Evolutionary conservation across 2,329 filamentous ascomycete genomes (phyloP).

Genomic region (Cadophora luteo-olivacea): DNA sequence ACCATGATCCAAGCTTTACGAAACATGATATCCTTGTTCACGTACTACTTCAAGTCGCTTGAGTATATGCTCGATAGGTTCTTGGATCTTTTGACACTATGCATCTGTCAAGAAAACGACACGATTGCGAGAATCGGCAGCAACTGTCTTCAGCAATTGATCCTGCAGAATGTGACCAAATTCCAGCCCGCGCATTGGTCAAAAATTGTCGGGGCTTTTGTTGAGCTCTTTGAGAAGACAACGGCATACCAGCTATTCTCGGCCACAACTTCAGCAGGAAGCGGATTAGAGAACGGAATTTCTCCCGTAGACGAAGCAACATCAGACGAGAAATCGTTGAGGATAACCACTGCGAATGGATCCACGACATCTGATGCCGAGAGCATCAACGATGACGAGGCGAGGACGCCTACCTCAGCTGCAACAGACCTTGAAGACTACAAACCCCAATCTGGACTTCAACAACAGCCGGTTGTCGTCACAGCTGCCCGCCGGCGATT

Average conservation of each 20-base stretch:
- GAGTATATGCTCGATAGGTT: slow-evolving; percentile 99
- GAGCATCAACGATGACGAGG: slow-evolving; percentile 43
- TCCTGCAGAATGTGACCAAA: slow-evolving; percentile 94
- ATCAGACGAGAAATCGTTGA: slow-evolving; percentile 60
- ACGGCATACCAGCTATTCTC: slow-evolving; percentile 96
- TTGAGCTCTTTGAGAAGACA: slow-evolving; percentile 91
- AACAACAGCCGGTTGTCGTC: slow-evolving; percentile 89
- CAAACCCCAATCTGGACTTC: slow-evolving; percentile 75
- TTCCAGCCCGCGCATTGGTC: slow-evolving; percentile 89
- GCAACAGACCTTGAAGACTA: slow-evolving; percentile 73
- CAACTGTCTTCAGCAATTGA: slow-evolving; percentile 96
- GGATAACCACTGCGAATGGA: slow-evolving; percentile 62
- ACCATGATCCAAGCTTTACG: slow-evolving; percentile 98
- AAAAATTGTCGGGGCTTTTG: slow-evolving; percentile 94
- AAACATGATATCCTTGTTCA: slow-evolving; percentile 98
- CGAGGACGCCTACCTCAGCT: slow-evolving; percentile 37
- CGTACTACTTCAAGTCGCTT: slow-evolving; percentile 94
- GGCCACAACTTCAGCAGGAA: slow-evolving; percentile 66
- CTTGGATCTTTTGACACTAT: slow-evolving; percentile 89
- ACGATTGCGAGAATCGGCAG: slow-evolving; percentile 97
- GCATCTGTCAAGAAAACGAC: slow-evolving; percentile 99
- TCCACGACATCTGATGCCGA: slow-evolving; percentile 43
- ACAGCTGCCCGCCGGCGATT: slow-evolving; percentile 92
- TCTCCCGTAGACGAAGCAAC: slow-evolving; percentile 39
- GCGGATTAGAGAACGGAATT: slow-evolving; percentile 61